Conservation (phyloP, 306 rosid genomes). For the Cicer bijugum region DNA sequence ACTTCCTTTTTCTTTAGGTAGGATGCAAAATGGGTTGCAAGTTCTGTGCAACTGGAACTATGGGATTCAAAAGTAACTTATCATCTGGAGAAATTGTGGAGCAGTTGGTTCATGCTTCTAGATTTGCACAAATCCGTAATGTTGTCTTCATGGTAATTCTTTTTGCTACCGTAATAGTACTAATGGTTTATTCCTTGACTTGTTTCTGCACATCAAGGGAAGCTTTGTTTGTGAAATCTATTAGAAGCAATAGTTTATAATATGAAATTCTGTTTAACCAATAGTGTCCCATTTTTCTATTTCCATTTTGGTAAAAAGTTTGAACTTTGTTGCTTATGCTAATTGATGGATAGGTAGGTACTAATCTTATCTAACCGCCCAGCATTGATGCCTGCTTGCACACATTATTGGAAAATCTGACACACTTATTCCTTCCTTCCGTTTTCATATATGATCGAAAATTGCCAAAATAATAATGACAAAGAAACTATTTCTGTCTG, state of each 20-base stretch:
- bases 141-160: conserved; percentile 85
- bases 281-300: not conserved
- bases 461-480: not conserved
- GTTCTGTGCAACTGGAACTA: conserved; percentile 97
- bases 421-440: not conserved
- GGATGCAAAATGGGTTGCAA: conserved; percentile 99
- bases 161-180: not conserved
- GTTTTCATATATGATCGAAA: not conserved
- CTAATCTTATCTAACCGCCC: too few species aligned
- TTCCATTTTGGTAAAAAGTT: not conserved
- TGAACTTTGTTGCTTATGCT: not conserved
- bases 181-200: not conserved
- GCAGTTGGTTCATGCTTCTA: conserved; percentile 88
- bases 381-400: not conserved
- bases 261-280: not conserved
- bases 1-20: conserved; percentile 52
- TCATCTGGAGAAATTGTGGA: conserved; percentile 85
- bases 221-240: too few species aligned
- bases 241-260: too few species aligned
- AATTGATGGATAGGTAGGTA: too few species aligned
- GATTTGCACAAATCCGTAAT: conserved; percentile 74
- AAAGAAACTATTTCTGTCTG: conserved; percentile 2
- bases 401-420: conserved; percentile 3
- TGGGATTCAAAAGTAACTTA: conserved; percentile 87
- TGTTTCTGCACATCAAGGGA: too few species aligned